Base-by-base conservation (phyloP, 108 stramenopile species). In the Pseudonitzschia multiseries region DNA sequence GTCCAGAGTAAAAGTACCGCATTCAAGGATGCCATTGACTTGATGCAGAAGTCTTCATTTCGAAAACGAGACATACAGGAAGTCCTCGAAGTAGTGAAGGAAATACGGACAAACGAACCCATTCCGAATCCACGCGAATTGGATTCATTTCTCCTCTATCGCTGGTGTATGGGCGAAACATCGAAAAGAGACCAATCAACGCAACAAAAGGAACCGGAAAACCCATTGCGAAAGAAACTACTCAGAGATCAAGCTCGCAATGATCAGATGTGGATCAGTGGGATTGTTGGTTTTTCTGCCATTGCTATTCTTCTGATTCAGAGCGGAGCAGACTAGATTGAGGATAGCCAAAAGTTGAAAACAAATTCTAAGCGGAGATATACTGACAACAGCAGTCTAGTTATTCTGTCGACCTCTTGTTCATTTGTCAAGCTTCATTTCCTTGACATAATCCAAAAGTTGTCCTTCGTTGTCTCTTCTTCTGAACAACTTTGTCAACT, bases 401-500 rank as follows among this genome's bases (percentile, higher is more conserved):
- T 41, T 67, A 36, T 41, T 67, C 27, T 9, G 6, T 26, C 48
- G 10, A 28, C 3, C 28, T 24, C 46, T 10, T 10, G 8, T 50
- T 50, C 28, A 66, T 41, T 70, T 36, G 57, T 83, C 82, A 26
- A 93, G 79, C 57, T 85, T 85, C 90, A 88, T 90, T 66, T 84
- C 82, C 70, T 85, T 80, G 69, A 92, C 66, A 24, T 82, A 85
- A 50, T 81, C 78, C 48, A 83, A 69, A 26, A 95, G 67, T 48
- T 84, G 79, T 13, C 83, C 88, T 51, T 84, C 80, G 63, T 93
- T 93, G 74, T 95, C 94, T 44, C 87, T 51, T 82, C 92, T 86
- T 76, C 90, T 90, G 82, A 91, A 92, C n/a, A 93, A 74, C 48
- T 91, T 90, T 15, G 83, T 93, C 65, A 92, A 65, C 73, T 92